Evolutionary conservation across 1,284 basidiomycete genomes (phyloP).

Genomic region (Mycena citricolor): DNA sequence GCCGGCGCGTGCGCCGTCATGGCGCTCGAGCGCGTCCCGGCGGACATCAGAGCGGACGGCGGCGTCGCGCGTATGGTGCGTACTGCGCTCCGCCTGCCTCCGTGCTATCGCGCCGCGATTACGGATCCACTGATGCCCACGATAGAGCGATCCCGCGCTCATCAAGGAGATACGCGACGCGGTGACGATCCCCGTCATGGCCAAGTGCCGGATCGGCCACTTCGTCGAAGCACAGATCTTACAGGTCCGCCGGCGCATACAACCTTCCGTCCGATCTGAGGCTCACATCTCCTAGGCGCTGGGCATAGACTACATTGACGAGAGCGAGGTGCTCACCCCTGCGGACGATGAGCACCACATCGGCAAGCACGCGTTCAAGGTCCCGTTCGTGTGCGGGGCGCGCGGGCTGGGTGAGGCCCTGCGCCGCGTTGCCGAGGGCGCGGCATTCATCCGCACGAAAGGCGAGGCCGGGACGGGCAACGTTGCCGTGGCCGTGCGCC

Average conservation of each 20-base stretch:
- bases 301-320: conserved; percentile 98
- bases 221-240: conserved; percentile 90
- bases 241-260: conserved; percentile 15
- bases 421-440: conserved; percentile 95
- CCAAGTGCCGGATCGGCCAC: conserved; percentile 89
- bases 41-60: conserved; percentile 88
- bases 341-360: conserved; percentile 90
- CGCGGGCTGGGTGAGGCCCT: conserved; percentile 89
- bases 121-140: conserved; percentile 9
- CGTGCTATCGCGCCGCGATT: conserved; percentile 3
- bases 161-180: conserved; percentile 95
- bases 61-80: conserved; percentile 93
- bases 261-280: background rate
- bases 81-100: conserved; percentile 13
- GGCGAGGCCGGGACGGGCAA: conserved; percentile 98
- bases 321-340: conserved; percentile 94
- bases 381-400: conserved; percentile 84
- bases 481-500: conserved; percentile 95
- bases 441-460: conserved; percentile 96
- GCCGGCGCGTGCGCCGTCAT: conserved; percentile 98
- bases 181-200: conserved; percentile 92
- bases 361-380: conserved; percentile 90
- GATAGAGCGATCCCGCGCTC: conserved; percentile 90
- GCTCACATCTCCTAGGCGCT: conserved; percentile 86
- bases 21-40: conserved; percentile 95